Conservation (phyloP, 495 filamentous ascomycete genomes). For the Talaromyces trachyspermus region DNA sequence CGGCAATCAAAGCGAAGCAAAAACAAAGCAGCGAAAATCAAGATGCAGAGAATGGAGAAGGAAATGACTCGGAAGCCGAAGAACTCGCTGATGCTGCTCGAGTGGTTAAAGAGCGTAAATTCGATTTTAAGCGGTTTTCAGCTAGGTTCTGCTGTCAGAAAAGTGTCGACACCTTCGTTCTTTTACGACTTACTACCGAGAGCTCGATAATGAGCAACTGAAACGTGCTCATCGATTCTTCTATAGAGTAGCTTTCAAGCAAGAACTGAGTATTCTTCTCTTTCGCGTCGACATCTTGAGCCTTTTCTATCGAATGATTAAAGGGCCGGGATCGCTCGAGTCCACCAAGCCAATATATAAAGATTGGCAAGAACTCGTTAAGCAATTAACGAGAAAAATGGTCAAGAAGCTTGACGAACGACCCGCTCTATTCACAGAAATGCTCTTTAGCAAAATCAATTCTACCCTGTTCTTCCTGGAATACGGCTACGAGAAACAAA, state of each 20-base stretch:
- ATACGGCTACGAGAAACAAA: conserved; percentile 81
- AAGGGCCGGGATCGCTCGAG: conserved; percentile 75
- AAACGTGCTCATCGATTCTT: conserved; percentile 95
- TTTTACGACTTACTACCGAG: conserved; percentile 74
- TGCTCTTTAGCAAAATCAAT: conserved; percentile 91
- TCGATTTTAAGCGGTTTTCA: conserved; percentile 83
- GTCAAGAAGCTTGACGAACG: conserved; percentile 74
- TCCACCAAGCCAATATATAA: conserved; percentile 54
- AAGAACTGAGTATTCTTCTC: conserved; percentile 79
- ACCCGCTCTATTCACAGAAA: conserved; percentile 75
- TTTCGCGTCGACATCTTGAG: conserved; percentile 86
- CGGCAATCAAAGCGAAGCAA: conserved; percentile 60
- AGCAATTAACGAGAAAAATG: conserved; percentile 69
- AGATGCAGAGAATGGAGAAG: conserved; percentile 25
- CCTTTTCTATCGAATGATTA: conserved; percentile 85
- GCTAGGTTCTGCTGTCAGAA: conserved; percentile 73
- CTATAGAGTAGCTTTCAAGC: conserved; percentile 90
- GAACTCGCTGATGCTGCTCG: conserved; percentile 60
- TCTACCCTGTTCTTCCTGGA: conserved; percentile 79
- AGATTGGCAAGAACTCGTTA: conserved; percentile 87
- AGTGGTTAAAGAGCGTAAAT: conserved; percentile 74
- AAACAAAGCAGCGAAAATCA: conserved; percentile 44
- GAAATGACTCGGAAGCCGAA: conserved; percentile 64
- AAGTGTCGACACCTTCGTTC: conserved; percentile 82
- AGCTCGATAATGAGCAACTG: conserved; percentile 72